Percentiles rank a stretch among this genome's conserved stretches.
These are phyloP conservation scores for Pichia sp. DNA, from an alignment of 1,139 yeast species.

Conservation along the genomic window DNA sequence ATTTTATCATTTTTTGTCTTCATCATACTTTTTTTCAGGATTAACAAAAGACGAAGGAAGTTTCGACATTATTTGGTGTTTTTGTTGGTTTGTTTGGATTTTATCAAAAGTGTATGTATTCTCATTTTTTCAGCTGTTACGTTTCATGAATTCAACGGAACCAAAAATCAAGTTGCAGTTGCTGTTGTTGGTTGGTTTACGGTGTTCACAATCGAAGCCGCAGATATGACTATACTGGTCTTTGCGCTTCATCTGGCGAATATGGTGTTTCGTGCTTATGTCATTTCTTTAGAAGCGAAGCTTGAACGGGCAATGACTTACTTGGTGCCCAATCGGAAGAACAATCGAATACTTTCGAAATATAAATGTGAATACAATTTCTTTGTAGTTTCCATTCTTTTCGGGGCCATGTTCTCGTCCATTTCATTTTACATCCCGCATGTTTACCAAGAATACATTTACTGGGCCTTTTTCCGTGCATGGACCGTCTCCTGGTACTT, in stretches of 20 bases:
- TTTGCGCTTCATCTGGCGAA: conserved; percentile 81
- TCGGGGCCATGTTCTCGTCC: conserved; percentile 66
- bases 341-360: background rate
- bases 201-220: conserved; percentile 77
- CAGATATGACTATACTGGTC: conserved; percentile 74
- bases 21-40: conserved; percentile 46
- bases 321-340: too few species aligned
- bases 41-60: conserved; percentile 52
- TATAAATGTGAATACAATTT: conserved; percentile 51
- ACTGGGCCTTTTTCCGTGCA: conserved; percentile 77
- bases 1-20: conserved; percentile 46
- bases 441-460: conserved; percentile 57
- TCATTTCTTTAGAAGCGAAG: background rate
- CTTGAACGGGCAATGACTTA: too few species aligned
- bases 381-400: conserved; percentile 47
- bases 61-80: conserved; percentile 70
- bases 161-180: conserved; percentile 45
- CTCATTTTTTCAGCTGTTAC: conserved; percentile 65
- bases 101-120: conserved; percentile 63
- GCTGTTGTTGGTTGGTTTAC: conserved; percentile 82
- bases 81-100: conserved; percentile 61
- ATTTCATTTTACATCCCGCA: conserved; percentile 53
- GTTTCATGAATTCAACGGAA: conserved; percentile 29
- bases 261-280: conserved; percentile 43
- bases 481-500: conserved; percentile 68